Evolutionary conservation across 2,329 filamentous ascomycete species (phyloP).

Genomic region (Trichophaea hybrida): DNA sequence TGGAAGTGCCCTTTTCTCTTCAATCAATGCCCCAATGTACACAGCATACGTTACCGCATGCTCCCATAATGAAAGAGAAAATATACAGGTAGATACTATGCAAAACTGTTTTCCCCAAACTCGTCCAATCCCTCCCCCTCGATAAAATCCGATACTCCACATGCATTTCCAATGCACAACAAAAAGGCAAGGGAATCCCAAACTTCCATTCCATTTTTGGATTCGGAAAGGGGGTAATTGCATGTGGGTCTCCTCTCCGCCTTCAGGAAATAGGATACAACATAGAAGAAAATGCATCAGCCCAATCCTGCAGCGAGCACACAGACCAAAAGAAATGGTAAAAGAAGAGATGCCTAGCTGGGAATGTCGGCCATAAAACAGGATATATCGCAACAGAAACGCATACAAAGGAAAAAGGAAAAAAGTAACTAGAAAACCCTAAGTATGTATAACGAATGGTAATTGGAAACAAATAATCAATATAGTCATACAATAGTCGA

Average conservation of each 20-base stretch:
- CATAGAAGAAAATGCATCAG: not conserved
- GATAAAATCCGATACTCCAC: too few species aligned
- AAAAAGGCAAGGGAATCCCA: not conserved
- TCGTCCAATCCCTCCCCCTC: too few species aligned
- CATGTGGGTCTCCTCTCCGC: not conserved
- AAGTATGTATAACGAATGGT: conserved; percentile 3
- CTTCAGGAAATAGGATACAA: conserved; percentile 6
- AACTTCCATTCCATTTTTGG: not conserved
- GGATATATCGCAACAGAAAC: not conserved
- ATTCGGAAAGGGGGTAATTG: not conserved
- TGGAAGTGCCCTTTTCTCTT: too few species aligned
- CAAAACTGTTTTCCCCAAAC: too few species aligned
- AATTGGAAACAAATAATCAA: not conserved
- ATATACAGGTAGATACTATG: too few species aligned
- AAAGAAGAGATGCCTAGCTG: not conserved
- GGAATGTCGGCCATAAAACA: not conserved
- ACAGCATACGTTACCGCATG: too few species aligned
- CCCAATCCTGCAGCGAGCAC: conserved; percentile 1
- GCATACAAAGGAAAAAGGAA: not conserved
- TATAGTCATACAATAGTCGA: not conserved
- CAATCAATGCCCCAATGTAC: too few species aligned
- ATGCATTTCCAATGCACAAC: too few species aligned
- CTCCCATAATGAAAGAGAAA: too few species aligned
- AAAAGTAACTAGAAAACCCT: not conserved
- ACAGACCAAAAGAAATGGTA: conserved; percentile 1